These are phyloP conservation scores for Flaveria bidentis DNA, from an alignment of 129 eudicot species.

Conservation along the genomic window DNA sequence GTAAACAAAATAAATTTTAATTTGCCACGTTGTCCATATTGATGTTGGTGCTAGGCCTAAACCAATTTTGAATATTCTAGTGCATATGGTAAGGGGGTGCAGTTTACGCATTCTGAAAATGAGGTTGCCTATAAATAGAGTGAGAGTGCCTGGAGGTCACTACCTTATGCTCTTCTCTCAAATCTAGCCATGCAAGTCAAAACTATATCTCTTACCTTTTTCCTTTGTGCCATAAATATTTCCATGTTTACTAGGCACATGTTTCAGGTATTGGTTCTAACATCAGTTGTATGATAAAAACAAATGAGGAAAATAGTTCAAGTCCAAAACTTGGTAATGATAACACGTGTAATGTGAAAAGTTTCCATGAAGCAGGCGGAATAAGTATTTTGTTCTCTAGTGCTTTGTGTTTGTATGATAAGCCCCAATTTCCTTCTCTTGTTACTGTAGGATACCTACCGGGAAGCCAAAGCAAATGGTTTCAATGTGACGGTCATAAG, in stretches of 20 bases:
- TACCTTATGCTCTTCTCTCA: no score
- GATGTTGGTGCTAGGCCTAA: no score
- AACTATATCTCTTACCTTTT: background rate
- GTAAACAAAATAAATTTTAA: background rate
- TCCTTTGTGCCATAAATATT: no score
- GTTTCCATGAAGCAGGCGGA: background rate
- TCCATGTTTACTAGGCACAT: background rate
- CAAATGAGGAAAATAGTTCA: no score
- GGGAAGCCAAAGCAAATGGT: constrained; percentile 82
- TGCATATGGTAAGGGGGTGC: no score
- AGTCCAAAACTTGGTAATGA: no score
- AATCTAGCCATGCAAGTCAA: no score
- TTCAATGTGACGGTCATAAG: constrained; percentile 80
- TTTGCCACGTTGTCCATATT: no score
- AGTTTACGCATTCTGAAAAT: no score
- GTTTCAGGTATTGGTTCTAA: background rate
- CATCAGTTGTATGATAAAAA: background rate
- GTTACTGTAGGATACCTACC: constrained; percentile 67
- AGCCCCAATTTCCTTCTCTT: background rate
- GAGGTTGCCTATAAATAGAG: no score
- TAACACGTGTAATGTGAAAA: background rate
- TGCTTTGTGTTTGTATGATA: background rate
- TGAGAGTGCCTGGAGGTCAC: no score
- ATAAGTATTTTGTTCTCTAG: background rate
- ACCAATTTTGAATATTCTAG: no score